phyloP scores from a whole-genome alignment of 371 early-diverging fungal species.

The Syncephalastrum sp. region DNA sequence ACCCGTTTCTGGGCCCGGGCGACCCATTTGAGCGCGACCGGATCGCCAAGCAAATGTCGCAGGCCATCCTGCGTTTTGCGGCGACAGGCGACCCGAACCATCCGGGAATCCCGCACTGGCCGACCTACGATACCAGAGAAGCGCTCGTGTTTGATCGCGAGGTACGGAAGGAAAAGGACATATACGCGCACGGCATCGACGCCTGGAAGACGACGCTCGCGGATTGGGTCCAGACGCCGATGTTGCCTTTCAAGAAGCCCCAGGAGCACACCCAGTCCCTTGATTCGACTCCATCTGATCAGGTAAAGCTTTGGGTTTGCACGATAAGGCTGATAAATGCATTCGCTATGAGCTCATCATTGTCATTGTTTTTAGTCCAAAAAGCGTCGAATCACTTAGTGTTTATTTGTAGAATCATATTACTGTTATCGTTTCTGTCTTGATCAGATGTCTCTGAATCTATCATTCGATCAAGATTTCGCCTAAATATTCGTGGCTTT shows the following conservation, averaged over 20 bases:
- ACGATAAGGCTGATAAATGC: too few species aligned
- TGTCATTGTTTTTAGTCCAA: too few species aligned
- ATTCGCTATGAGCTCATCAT: too few species aligned
- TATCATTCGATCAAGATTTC: too few species aligned
- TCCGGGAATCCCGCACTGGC: slow-evolving; percentile 34
- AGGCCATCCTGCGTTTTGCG: slow-evolving; percentile 29
- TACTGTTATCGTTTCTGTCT: too few species aligned
- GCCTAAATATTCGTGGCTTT: too few species aligned
- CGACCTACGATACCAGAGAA: slow-evolving; percentile 15
- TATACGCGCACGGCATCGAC: slow-evolving; percentile 21
- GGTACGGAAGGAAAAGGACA: slow-evolving; percentile 20
- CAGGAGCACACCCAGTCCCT: too few species aligned
- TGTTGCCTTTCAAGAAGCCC: slow-evolving; percentile 18
- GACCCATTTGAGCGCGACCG: slow-evolving; percentile 33
- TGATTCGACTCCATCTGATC: too few species aligned
- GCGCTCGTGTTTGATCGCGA: slow-evolving; percentile 31
- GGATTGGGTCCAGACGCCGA: slow-evolving; percentile 25
- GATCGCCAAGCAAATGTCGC: slow-evolving; percentile 30
- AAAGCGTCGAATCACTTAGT: too few species aligned
- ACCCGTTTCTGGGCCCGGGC: slow-evolving; percentile 36
- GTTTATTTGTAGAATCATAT: too few species aligned
- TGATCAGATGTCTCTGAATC: too few species aligned
- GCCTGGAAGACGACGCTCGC: slow-evolving; percentile 29
- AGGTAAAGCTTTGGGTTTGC: too few species aligned
- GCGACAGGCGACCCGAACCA: slow-evolving; percentile 24